Base-by-base conservation (phyloP, 2,329 filamentous ascomycete species). In the Xylaria sp. region DNA sequence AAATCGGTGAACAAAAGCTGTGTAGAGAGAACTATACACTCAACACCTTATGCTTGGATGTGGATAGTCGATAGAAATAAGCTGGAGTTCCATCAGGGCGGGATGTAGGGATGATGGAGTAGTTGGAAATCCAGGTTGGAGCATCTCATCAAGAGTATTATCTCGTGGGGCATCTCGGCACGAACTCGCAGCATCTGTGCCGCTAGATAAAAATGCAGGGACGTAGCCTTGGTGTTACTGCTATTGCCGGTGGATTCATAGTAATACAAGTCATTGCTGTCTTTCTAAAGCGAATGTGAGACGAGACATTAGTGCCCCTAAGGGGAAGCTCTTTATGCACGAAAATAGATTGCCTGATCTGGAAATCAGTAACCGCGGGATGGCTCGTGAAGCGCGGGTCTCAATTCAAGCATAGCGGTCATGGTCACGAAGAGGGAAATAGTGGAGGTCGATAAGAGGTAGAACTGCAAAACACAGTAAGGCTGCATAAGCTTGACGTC, bases 401-500 rank as follows among this genome's bases (percentile, higher is more conserved):
- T 18, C 56, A 46, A 69, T 63, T 41, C 46, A 20, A 20, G 52
- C 48, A 52, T 61, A 62, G 57, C 37, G 55, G 66, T 9, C 34
- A 39, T 55, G 46, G 59, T 51, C 48, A 51, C 48, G 56, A 20
- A 50, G 41, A 32, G 46, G 44, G 44, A 37, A 60, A 63, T 59
- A 59, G 54, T 60, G 64, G 64, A 37, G 52, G 52, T 46, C 44
- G 20, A 34, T 28, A 39, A 50, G 28, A 15, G 55, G 37, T 41
- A 8, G 59, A 54, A 44, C 37, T 48, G 48, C 28, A 56, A 57
- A 60, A 51, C 44, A 39, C 10, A 66, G 41, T 58, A 71, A 66
- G 66, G 66, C 63, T 71, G 69, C 69, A 71, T 71, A 64, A 69
- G 59, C 59, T 57, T 18, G 67, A 57, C 32, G 63, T 63, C 57